A percentile compares a stretch with the other conserved stretches of the same genome.
These are phyloP conservation scores for Sclerotinia borealis DNA, from an alignment of 2,329 filamentous ascomycete species.

Conservation along the genomic window DNA sequence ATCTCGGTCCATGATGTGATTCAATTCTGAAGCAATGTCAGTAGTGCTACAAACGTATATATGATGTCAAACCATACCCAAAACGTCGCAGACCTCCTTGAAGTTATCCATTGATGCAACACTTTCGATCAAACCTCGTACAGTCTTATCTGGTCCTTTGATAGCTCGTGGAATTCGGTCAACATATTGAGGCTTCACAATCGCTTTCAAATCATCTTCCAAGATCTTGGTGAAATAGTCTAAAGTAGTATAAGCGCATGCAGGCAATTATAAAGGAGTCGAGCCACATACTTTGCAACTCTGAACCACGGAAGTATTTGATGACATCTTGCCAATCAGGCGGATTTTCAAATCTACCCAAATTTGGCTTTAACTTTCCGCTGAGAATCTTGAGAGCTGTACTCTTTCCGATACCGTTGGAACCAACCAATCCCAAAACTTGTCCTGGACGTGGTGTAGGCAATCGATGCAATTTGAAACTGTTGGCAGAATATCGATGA, in stretches of 20 bases:
- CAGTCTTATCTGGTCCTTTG: slow-evolving; percentile 71
- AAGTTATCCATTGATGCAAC: slow-evolving; percentile 73
- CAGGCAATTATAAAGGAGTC: background rate
- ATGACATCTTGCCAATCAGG: slow-evolving; percentile 99
- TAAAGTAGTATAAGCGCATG: slow-evolving; percentile 33
- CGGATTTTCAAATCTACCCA: slow-evolving; percentile 91
- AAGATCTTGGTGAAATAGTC: slow-evolving; percentile 99
- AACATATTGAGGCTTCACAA: slow-evolving; percentile 97
- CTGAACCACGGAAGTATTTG: slow-evolving; percentile 96
- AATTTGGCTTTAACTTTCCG: slow-evolving; percentile 96
- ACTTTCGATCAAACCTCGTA: slow-evolving; percentile 70
- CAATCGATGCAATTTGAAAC: slow-evolving; percentile 97
- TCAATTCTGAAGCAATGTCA: slow-evolving; percentile 60
- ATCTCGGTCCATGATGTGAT: slow-evolving; percentile 87
- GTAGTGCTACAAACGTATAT: background rate
- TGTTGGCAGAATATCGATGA: slow-evolving; percentile 98
- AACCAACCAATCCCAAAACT: slow-evolving; percentile 92
- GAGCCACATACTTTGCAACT: slow-evolving; percentile 74
- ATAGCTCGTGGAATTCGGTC: slow-evolving; percentile 95
- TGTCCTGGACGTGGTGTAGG: slow-evolving; percentile 94
- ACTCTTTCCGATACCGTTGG: slow-evolving; percentile 99
- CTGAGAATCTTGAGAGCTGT: slow-evolving; percentile 99
- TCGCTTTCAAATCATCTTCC: slow-evolving; percentile 93
- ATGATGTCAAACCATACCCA: slow-evolving; percentile 44
- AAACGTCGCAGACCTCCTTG: slow-evolving; percentile 72